These are phyloP conservation scores for Fusarium decemcellulare DNA, from an alignment of 2,329 filamentous ascomycete species.

Conservation along the genomic window DNA sequence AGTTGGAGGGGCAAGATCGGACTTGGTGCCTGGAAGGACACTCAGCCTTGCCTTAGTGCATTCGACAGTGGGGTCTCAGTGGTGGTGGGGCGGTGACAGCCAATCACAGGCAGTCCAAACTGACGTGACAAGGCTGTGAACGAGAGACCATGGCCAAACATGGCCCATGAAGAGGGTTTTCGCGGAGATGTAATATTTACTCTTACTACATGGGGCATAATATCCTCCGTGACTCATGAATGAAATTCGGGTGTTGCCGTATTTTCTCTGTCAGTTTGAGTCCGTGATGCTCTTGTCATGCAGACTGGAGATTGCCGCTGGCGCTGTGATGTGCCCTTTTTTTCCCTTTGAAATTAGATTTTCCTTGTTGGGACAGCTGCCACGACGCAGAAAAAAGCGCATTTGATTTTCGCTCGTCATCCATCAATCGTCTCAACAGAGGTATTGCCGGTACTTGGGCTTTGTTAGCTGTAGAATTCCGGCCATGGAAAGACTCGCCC, in stretches of 20 bases:
- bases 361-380: neutral
- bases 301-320: conserved; percentile 5
- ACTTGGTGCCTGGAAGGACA: conserved; percentile 29
- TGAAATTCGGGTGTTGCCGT: neutral
- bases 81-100: neutral
- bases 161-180: neutral
- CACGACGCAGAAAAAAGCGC: conserved; percentile 6
- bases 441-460: neutral
- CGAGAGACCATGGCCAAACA: neutral
- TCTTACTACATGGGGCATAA: neutral
- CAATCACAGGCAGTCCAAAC: conserved; percentile 15
- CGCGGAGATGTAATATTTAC: neutral
- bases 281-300: neutral
- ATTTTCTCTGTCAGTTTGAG: neutral
- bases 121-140: conserved; percentile 22
- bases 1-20: conserved; percentile 43
- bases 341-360: neutral
- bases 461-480: neutral
- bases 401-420: conserved; percentile 35
- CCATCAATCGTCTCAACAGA: neutral
- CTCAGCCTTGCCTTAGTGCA: conserved; percentile 40
- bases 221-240: neutral
- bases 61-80: conserved; percentile 2
- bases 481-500: neutral
- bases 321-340: neutral